A percentile compares a stretch with the other conserved stretches of the same genome.
Evolutionary conservation across 2,329 filamentous ascomycete species (phyloP).

Genomic region (Phyllosticta citribraziliensis): DNA sequence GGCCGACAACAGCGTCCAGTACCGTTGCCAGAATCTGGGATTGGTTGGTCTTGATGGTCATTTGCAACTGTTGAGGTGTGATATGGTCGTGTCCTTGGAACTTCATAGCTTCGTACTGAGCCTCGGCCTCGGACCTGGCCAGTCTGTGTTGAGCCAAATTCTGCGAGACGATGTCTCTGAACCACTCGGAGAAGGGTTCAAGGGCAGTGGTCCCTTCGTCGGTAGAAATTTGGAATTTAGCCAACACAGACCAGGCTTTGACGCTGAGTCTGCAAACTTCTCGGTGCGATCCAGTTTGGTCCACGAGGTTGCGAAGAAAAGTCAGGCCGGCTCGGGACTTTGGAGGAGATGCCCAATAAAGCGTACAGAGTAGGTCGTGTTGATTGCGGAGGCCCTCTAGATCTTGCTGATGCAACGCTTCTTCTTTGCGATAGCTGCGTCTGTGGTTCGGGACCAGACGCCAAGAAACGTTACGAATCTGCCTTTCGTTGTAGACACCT

Average conservation of each 20-base stretch:
- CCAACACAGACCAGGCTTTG: slow-evolving; percentile 47
- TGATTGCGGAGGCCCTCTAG: slow-evolving; percentile 51
- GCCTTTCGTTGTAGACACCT: slow-evolving; percentile 40
- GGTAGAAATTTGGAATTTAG: slow-evolving; percentile 47
- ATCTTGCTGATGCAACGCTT: slow-evolving; percentile 42
- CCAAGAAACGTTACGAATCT: slow-evolving; percentile 46
- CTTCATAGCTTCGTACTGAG: slow-evolving; percentile 34
- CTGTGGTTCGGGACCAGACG: slow-evolving; percentile 52
- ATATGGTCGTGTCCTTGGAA: slow-evolving; percentile 30
- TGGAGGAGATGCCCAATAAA: slow-evolving; percentile 49
- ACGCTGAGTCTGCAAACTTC: slow-evolving; percentile 51
- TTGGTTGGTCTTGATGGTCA: slow-evolving; percentile 47
- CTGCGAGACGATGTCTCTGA: slow-evolving; percentile 42
- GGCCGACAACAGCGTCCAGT: slow-evolving; percentile 40
- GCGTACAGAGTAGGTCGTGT: slow-evolving; percentile 49
- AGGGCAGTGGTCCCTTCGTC: slow-evolving; percentile 37
- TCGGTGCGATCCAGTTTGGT: slow-evolving; percentile 47
- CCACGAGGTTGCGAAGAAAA: slow-evolving; percentile 44
- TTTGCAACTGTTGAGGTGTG: slow-evolving; percentile 38
- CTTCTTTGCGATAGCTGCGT: slow-evolving; percentile 50
- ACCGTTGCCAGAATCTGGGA: slow-evolving; percentile 46
- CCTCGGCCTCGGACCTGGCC: slow-evolving; percentile 49
- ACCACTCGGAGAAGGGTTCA: slow-evolving; percentile 45
- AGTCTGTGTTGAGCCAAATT: slow-evolving; percentile 46
- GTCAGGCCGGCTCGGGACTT: slow-evolving; percentile 43